These are phyloP conservation scores for Apophysomyces elegans DNA, from an alignment of 371 early-diverging fungal genomes.

Conservation along the genomic window DNA sequence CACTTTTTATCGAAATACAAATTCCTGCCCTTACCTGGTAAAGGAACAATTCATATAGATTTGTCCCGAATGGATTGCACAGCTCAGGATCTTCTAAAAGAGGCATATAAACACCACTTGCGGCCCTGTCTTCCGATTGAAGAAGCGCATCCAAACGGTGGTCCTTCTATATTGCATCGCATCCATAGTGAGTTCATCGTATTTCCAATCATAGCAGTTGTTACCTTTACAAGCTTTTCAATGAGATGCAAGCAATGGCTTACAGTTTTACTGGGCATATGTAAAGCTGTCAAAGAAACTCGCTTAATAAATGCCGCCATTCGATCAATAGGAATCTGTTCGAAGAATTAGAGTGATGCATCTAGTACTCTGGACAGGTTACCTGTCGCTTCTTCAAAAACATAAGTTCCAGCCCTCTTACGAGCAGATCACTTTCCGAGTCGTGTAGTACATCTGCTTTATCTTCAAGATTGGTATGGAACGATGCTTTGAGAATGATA, in stretches of 20 bases:
- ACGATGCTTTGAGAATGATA: slow-evolving; percentile 71
- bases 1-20: neutral
- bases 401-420: slow-evolving; percentile 81
- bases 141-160: slow-evolving; percentile 81
- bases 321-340: slow-evolving; percentile 68
- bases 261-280: slow-evolving; percentile 53
- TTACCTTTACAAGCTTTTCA: slow-evolving; percentile 40
- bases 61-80: slow-evolving; percentile 92
- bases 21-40: slow-evolving; percentile 57
- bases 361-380: neutral
- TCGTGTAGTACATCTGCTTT: slow-evolving; percentile 43
- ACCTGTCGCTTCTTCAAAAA: slow-evolving; percentile 81
- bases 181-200: slow-evolving; percentile 2
- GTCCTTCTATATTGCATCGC: slow-evolving; percentile 54
- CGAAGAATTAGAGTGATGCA: neutral
- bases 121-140: slow-evolving; percentile 81
- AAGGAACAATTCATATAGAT: slow-evolving; percentile 81
- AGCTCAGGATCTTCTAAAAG: slow-evolving; percentile 91
- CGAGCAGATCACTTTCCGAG: slow-evolving; percentile 77
- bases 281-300: slow-evolving; percentile 57
- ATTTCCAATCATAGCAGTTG: slow-evolving; percentile 20
- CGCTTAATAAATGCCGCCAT: slow-evolving; percentile 75
- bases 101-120: slow-evolving; percentile 79
- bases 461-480: slow-evolving; percentile 68
- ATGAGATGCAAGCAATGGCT: slow-evolving; percentile 40